Evolutionary conservation across 441 rosid species (phyloP).

Genomic region (Viola pubescens): DNA sequence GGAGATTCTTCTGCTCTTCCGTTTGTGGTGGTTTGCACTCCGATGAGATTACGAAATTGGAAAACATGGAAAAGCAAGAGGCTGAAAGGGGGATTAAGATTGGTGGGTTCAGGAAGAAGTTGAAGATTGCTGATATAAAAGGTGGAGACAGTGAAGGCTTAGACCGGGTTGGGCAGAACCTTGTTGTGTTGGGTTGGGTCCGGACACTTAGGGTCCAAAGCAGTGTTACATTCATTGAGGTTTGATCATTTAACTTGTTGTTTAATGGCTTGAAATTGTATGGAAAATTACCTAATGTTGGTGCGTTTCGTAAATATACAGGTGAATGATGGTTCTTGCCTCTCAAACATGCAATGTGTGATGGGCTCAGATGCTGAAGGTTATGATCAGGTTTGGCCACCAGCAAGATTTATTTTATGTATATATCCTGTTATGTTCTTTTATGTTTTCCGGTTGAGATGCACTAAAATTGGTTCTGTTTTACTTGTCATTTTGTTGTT

Average conservation of each 20-base stretch:
- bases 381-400: constrained; percentile 60
- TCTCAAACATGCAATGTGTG: constrained; percentile 94
- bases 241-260: constrained; percentile 23
- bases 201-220: constrained; percentile 86
- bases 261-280: constrained; percentile 40
- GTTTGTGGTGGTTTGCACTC: constrained; percentile 32
- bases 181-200: constrained; percentile 78
- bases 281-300: background rate
- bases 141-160: constrained; percentile 64
- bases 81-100: constrained; percentile 30
- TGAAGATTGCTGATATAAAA: constrained; percentile 67
- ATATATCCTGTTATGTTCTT: background rate
- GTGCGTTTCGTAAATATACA: constrained; percentile 14
- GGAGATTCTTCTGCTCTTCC: constrained; percentile 30
- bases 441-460: background rate
- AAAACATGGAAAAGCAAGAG: constrained; percentile 16
- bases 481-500: background rate
- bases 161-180: constrained; percentile 49
- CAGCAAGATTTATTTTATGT: background rate
- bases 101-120: constrained; percentile 48
- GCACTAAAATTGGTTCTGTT: background rate
- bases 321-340: constrained; percentile 91
- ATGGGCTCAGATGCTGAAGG: constrained; percentile 70
- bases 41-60: constrained; percentile 26
- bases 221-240: constrained; percentile 79